phyloP scores from a whole-genome alignment of 164 flowering plant species.

The Aristolochia contorta region DNA sequence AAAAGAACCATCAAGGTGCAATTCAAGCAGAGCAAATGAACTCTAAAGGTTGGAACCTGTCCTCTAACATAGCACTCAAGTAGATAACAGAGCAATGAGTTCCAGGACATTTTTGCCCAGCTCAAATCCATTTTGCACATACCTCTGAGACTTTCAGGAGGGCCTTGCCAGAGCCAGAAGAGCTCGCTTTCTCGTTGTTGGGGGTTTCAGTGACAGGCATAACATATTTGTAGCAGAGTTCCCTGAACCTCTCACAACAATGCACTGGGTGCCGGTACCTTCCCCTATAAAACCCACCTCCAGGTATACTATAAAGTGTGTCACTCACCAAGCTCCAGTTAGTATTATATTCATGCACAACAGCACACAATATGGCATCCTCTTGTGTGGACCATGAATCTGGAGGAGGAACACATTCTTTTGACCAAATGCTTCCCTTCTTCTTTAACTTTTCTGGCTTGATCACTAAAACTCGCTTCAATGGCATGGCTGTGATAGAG shows the following conservation, averaged over 20 bases:
- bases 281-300: conserved; percentile 88
- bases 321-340: conserved; percentile 91
- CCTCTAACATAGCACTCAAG: neutral
- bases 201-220: conserved; percentile 46
- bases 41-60: too few species aligned
- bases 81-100: neutral
- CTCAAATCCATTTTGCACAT: conserved; percentile 1
- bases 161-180: conserved; percentile 61
- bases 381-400: conserved; percentile 86
- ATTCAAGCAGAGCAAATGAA: too few species aligned
- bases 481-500: conserved; percentile 67
- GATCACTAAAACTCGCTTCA: conserved; percentile 64
- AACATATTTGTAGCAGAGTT: conserved; percentile 61
- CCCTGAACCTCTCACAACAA: conserved; percentile 92
- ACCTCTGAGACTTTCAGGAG: conserved; percentile 94
- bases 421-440: conserved; percentile 76
- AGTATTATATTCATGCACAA: conserved; percentile 87
- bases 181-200: conserved; percentile 50
- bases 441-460: conserved; percentile 77
- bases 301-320: conserved; percentile 64
- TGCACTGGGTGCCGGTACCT: conserved; percentile 84
- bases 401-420: conserved; percentile 59
- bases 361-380: conserved; percentile 89
- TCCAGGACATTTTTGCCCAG: neutral
- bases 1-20: too few species aligned